Base-by-base conservation (phyloP, 108 stramenopile species). In the Fragilaria radians region DNA sequence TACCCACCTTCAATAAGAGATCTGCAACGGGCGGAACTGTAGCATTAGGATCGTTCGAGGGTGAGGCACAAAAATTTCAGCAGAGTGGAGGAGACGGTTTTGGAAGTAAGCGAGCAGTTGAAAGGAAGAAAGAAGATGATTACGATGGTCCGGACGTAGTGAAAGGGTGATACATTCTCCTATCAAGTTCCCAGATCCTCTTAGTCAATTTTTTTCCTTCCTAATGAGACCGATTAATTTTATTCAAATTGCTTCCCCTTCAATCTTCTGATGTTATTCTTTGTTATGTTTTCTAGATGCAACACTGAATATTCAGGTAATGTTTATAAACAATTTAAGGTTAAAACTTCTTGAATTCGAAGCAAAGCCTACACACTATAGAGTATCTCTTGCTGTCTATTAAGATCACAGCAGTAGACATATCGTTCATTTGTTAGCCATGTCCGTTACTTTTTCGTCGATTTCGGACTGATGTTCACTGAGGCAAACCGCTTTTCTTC, bases 31-130 rank as follows among this genome's bases (percentile, higher is more conserved):
- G 67, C 45, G 65, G 79, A 54, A 65, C 61, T 25, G 80, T 81
- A 3, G 86, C 81, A 63, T 62, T 91, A 52, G 90, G 90, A 42
- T 68, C 71, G 24, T 91, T 91, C 76, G 75, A 80, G 62, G 85
- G 86, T 57, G 80, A 69, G 17, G 81, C 73, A 21, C 90, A 91
- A 65, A 70, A 66, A 54, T 91, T 86, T 72, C 90, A 91, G 70
- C 71, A 71, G 1, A 59, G 67, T 24, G 67, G 71, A 17, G 59
- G 46, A 18, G 42, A 54, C 28, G 77, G 79, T 49, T 73, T 75
- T 68, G 72, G 78, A 36, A 72, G 71, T 52, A 67, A 75, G 28
- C 63, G 59, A 60, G 50, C 32, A 21, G 3, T 26, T 19, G 65
- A 70, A 5, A 60, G 63, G n/a, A 49, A 72, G 42, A 68, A 73